Evolutionary conservation across 768 basidiomycete species (phyloP), one percentile per base, ranked within the genome.

Genomic region (Chiua virens): DNA sequence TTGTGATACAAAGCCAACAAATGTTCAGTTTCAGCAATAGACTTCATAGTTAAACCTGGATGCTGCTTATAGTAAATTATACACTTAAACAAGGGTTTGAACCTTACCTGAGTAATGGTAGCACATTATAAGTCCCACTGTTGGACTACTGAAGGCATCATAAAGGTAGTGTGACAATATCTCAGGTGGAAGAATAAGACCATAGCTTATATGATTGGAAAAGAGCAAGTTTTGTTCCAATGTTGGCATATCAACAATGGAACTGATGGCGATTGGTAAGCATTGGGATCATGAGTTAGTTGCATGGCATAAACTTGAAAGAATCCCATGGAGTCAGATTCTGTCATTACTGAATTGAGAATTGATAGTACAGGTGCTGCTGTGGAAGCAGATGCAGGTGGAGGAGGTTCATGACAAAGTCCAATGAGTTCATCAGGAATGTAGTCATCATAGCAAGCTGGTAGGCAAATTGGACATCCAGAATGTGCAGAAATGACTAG

Each of bases 301-400:
- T 20, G 7, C 7, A 22, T 34, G 1, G 49, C 41, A 44, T 57
- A 57, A 5, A 57, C 41, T 8, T 22, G 41, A 44, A 42, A 57
- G 3, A 57, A 30, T 2, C 52, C 49, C 15, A 47, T 25, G 10
- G 13, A 3, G 10, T 57, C 22, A 22, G 52, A 52, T 6, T 40
- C 8, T 30, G 49, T 49, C 11, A n/a, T 1, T 17, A 36, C 37
- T 15, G 18, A 14, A 22, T 22, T 18, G 23, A 23, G 6, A 3
- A 6, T 23, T 23, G 23, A 4, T 23, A 6, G 23, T 23, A 23
- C 23, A 3, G 3, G 23, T 18, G 11, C 28, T 8, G 36, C n/a
- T n/a, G 36, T 38, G 32, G 38, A 42, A 8, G 22, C 8, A 17
- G 38, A 13, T 21, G 20, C 23, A 23, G 23, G 23, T 38, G 4